Evolutionary conservation across 768 basidiomycete genomes (phyloP), one percentile per base, ranked within the genome.

Genomic region (Trametes villosa): DNA sequence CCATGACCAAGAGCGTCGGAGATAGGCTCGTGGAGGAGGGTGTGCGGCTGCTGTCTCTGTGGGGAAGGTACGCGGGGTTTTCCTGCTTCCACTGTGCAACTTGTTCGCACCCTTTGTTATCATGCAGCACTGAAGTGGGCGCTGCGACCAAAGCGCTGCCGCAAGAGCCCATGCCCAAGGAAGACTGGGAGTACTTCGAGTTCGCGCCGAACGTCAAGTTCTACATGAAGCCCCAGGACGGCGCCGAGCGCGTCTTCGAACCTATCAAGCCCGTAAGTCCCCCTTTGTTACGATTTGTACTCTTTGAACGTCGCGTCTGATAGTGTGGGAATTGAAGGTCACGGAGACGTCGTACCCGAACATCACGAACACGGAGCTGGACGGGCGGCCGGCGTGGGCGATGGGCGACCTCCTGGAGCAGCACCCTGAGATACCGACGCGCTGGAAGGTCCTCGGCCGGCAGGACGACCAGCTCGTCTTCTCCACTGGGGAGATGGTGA

Each of bases 381-480:
- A 76, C 22, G 75, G 72, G 11, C 54, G 64, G 5, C 59, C 62
- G 4, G 75, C 71, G 2, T 80, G 76, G 55, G 73, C 75, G 20
- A 79, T 78, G 0, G 74, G 68, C 36, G 81, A 81, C 57, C 71
- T 82, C 0, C 53, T 83, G 11, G 47, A 73, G 22, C 74, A 66
- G 6, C 80, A 83, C 64, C 79, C 81, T 8, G 73, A 72, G 0
- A 74, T 76, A 18, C 69, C 66, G 2, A 66, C 66, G 1, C 62
- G 73, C 29, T 81, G 73, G 70, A 76, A 68, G 53, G 64, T 82
- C 2, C 72, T 69, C 46, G 80, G 82, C 3, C 71, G 82, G 18
- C 67, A 64, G 12, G 81, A 81, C 58, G 81, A 82, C 56, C 79
- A 81, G 65, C 77, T 82, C 42, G 76, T 77, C 66, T 70, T 77